Base-by-base conservation (phyloP, 164 flowering plant species). In the Platanus orientalis region DNA sequence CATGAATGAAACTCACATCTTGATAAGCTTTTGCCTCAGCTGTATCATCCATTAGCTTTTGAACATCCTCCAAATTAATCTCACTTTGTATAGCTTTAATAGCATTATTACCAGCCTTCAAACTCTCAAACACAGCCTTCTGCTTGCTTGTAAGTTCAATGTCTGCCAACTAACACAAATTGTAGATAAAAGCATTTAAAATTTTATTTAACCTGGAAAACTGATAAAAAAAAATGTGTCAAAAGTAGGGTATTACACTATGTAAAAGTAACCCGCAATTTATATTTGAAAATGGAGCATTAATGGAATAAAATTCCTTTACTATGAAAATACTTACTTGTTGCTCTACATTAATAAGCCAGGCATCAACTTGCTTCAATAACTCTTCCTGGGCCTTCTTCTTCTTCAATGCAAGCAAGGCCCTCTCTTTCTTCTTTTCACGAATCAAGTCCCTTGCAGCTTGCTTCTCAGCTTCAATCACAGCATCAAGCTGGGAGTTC, bases 381-480 rank as follows among this genome's bases (percentile, higher is more conserved):
- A 93, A 64, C 54, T 92, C 98, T 78, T 92, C 98, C 60, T 92
- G 97, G 48, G 88, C 63, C 70, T 84, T 90, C 74, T 93, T 93
- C 85, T 93, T 93, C 84, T 86, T 93, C 71, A 93, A 70, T 28
- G 98, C 96, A 54, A 90, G 68, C 76, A 93, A 83, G 13, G 98
- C 98, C 71, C 98, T 84, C 24, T 93, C 98, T 78, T 93, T 93
- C 71, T 76, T 89, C 84, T 90, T 93, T 67, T 90, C 91, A 57
- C 91, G 89, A 61, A 93, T 77, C 73, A 93, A 77, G 64, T 90
- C 88, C 67, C 76, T 89, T 17, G 95, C 97, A 74, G 98, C 98
- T 81, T 87, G 85, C 73, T 87, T 89, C 72, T 93, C 98, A n/a
- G 98, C 96, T 77, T 90, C 97, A 67, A 89, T 93, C 50, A 93